phyloP scores from a whole-genome alignment of 257 asterid species.

The Penstemon barbatus region DNA sequence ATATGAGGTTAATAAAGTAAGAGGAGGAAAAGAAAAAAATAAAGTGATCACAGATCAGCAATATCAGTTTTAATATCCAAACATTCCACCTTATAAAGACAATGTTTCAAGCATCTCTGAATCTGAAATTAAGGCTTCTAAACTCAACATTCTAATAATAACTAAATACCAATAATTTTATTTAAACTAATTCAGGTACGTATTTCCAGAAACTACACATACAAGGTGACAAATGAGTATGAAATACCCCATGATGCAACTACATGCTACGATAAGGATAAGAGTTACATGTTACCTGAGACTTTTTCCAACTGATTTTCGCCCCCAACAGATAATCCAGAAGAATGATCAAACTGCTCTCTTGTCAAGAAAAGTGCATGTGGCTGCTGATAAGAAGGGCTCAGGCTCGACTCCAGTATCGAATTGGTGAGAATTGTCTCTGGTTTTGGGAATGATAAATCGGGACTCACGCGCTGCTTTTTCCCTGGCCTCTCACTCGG shows the following conservation, averaged over 20 bases:
- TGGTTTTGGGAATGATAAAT: conserved; percentile 41
- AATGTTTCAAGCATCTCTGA: neutral
- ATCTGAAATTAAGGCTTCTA: conserved; percentile 14
- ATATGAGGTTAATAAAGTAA: no score
- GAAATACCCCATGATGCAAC: conserved; percentile 6
- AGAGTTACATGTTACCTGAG: conserved; percentile 28
- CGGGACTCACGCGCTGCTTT: conserved; percentile 44
- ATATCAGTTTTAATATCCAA: conserved; percentile 1
- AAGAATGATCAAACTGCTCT: conserved; percentile 44
- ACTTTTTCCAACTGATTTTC: conserved; percentile 38
- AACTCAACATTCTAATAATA: conserved; percentile 18
- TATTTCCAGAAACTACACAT: conserved; percentile 27
- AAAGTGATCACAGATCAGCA: neutral
- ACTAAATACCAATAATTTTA: conserved; percentile 20
- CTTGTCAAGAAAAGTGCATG: conserved; percentile 48
- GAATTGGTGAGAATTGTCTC: conserved; percentile 52
- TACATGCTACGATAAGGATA: neutral
- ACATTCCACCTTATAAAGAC: neutral
- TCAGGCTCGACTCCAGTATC: conserved; percentile 54
- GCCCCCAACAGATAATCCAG: conserved; percentile 31
- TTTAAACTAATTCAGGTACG: conserved; percentile 26
- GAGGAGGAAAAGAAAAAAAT: neutral
- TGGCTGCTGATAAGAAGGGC: conserved; percentile 45
- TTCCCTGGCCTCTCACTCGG: conserved; percentile 56
- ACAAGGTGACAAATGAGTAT: conserved; percentile 16